Conservation (phyloP, 208 protist species). For the Trichomonas vaginalis region DNA sequence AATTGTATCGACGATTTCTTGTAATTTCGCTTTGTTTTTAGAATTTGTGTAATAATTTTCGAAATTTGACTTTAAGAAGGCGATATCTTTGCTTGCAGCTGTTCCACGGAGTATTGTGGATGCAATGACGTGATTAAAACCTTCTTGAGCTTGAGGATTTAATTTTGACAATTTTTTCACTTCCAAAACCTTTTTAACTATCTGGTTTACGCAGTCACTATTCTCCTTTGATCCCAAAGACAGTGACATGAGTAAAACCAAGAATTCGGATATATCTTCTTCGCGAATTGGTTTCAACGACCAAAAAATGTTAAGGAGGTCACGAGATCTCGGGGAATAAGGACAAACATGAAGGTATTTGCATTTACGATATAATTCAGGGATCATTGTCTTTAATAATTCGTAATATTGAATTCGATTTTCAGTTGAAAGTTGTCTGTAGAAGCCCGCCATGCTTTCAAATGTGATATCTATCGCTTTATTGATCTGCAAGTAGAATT, state of each 20-base stretch:
- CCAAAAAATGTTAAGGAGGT: neutral
- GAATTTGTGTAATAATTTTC: neutral
- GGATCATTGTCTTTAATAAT: neutral
- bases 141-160: neutral
- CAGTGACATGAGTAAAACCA: neutral
- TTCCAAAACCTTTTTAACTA: neutral
- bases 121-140: neutral
- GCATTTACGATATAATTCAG: neutral
- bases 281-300: neutral
- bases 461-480: neutral
- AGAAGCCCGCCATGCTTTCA: neutral
- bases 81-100: neutral
- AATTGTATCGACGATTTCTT: neutral
- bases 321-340: neutral
- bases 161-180: neutral
- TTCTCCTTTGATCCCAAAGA: neutral
- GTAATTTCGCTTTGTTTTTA: neutral
- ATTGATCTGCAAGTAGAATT: neutral
- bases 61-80: neutral
- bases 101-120: neutral
- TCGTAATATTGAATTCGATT: neutral
- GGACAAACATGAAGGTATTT: neutral
- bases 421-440: neutral
- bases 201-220: neutral
- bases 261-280: neutral